A percentile compares a stretch with the other conserved stretches of the same genome.
phyloP scores from a whole-genome alignment of 75 land plant genomes.

The Cryptomeria japonica region DNA sequence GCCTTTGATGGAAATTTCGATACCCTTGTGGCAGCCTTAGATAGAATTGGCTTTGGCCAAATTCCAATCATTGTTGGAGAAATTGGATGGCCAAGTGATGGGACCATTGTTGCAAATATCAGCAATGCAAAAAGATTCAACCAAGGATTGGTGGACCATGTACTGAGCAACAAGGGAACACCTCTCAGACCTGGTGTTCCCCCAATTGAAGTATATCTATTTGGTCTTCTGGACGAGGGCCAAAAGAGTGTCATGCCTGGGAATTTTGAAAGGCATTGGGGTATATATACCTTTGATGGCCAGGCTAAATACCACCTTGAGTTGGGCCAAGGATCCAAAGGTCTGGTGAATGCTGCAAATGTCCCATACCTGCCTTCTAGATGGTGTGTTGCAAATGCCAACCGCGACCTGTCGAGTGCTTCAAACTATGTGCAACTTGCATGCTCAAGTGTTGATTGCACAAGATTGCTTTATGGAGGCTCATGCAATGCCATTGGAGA shows the following conservation, averaged over 20 bases:
- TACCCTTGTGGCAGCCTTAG: slow-evolving; percentile 48
- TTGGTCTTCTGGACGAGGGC: slow-evolving; percentile 60
- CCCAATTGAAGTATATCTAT: slow-evolving; percentile 49
- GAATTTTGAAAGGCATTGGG: slow-evolving; percentile 71
- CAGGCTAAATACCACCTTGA: slow-evolving; percentile 62
- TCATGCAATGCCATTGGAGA: slow-evolving; percentile 67
- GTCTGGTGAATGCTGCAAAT: slow-evolving; percentile 46
- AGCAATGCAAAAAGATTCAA: slow-evolving; percentile 55
- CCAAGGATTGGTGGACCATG: slow-evolving; percentile 49
- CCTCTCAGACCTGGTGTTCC: slow-evolving; percentile 63
- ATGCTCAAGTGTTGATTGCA: slow-evolving; percentile 73
- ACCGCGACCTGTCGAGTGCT: slow-evolving; percentile 32
- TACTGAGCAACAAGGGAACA: slow-evolving; percentile 53
- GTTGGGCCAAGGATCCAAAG: slow-evolving; percentile 54
- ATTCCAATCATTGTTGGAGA: slow-evolving; percentile 59
- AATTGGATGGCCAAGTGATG: slow-evolving; percentile 80
- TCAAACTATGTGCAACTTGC: slow-evolving; percentile 64
- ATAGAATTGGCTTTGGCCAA: slow-evolving; percentile 38
- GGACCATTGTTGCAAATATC: slow-evolving; percentile 42
- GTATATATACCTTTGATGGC: slow-evolving; percentile 64
- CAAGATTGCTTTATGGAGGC: slow-evolving; percentile 67
- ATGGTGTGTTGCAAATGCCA: slow-evolving; percentile 88
- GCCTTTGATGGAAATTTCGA: slow-evolving; percentile 69
- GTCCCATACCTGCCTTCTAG: slow-evolving; percentile 70
- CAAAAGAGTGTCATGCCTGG: slow-evolving; percentile 54